phyloP scores from a whole-genome alignment of 1,139 yeast genomes.

The Hansenula lynferdii region DNA sequence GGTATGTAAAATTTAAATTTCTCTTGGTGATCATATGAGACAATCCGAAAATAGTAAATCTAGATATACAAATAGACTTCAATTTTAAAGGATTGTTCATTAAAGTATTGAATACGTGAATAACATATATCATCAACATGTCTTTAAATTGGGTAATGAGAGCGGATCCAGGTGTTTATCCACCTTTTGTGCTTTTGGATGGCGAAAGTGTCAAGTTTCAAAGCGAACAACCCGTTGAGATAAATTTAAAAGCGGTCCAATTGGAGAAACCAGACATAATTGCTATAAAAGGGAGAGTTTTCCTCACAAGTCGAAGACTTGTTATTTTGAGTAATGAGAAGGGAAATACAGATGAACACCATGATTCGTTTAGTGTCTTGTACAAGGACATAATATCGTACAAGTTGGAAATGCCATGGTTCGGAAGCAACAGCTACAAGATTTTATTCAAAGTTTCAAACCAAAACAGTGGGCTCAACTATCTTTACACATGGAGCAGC shows the following conservation, averaged over 20 bases:
- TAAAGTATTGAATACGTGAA: too few species aligned
- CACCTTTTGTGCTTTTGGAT: conserved; percentile 24
- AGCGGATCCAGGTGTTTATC: conserved; percentile 5
- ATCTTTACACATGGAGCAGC: conserved; percentile 35
- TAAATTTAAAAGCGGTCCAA: conserved; percentile 16
- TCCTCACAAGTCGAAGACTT: conserved; percentile 28
- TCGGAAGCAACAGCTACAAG: conserved; percentile 49
- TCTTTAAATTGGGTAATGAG: conserved; percentile 23
- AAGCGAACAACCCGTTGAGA: conserved; percentile 13
- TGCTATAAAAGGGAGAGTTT: conserved; percentile 25
- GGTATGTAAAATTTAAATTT: conserved; percentile 1
- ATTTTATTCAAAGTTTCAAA: conserved; percentile 35
- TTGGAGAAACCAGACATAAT: conserved; percentile 22
- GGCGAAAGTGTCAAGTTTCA: conserved; percentile 14
- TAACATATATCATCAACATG: conserved; percentile 17
- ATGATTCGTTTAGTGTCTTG: conserved; percentile 28
- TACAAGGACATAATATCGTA: conserved; percentile 24
- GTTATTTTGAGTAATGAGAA: conserved; percentile 25
- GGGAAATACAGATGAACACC: conserved; percentile 7
- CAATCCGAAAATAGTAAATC: not conserved
- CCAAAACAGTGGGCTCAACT: conserved; percentile 41
- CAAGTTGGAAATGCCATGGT: conserved; percentile 46
- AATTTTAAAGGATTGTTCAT: too few species aligned
- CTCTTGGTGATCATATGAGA: conserved; percentile 1
- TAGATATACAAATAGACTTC: not conserved